Base-by-base conservation (phyloP, 345 rosid species). In the Populus ilicifolia region DNA sequence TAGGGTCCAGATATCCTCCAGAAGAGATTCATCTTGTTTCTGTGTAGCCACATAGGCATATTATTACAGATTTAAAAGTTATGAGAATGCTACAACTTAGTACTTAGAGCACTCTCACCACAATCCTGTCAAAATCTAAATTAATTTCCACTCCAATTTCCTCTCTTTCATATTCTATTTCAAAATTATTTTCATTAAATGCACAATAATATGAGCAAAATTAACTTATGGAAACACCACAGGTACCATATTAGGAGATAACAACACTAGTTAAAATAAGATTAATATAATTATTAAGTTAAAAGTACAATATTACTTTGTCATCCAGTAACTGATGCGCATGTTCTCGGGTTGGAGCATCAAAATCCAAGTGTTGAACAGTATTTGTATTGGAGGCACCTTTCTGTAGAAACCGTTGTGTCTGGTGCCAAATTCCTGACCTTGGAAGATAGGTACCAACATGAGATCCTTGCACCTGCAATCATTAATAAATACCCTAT, bases 281-380 rank as follows among this genome's bases (percentile, higher is more conserved):
- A 20, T 9, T 50, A 39, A 67, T 36, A 69, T 11, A 67, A 78
- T 38, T 43, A 70, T 18, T 25, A 71, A 63, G 48, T 61, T 50
- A 16, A 46, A 67, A 62, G 8, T 16, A 16, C 5, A 39, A 43
- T 67, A 83, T 79, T 93, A 96, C 99, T 81, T 86, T 88, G 84
- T 96, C 97, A 78, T 93, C 96, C 68, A 89, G 86, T 65, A 93
- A 89, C 83, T 85, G 89, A 75, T 84, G 89, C 62, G 97, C 93
- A 82, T 93, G 90, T 79, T 96, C 96, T 38, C 99, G 96, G 30
- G 99, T 96, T 75, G 99, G 98, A 75, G 99, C 99, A 88, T 96
- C 99, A 86, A 96, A 96, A 87, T 96, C 99, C 89, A 96, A 88
- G 85, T 96, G 97, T 82, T 83, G 92, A 80, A 96, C 86, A 66